Base-by-base conservation (phyloP, 2,329 filamentous ascomycete species). In the Sporothrix inflata region DNA sequence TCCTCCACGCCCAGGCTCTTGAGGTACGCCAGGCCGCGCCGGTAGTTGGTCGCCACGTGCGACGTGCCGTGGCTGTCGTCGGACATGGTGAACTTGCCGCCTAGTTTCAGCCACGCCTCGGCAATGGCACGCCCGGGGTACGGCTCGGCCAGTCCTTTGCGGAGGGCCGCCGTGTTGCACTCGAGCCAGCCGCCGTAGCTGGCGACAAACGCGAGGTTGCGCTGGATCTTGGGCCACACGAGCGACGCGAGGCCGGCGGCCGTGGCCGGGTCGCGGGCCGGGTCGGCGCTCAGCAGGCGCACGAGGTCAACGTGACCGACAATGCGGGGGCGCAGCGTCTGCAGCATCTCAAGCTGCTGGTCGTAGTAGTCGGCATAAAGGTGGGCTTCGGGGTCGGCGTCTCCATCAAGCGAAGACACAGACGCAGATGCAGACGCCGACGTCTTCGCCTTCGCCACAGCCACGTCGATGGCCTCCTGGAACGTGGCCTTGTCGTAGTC, bases 241-340 rank as follows among this genome's bases (percentile, higher is more conserved):
- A 84, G 81, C 1, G 71, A 57, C 9, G 40, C 12, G 3, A 70
- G 42, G 19, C 69, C 75, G 49, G 70, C 71, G 34, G 74, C 76
- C 7, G 55, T 79, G 51, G 83, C 83, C 72, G 94, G 84, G 75
- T 90, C 89, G 51, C 87, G 81, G 66, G 87, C 87, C 0, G 92
- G 91, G 24, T 92, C 85, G 72, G 89, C 87, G 77, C 92, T 94
- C 79, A 96, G 86, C 75, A 99, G 83, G 14, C 95, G 86, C 71
- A 98, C 91, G 24, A 99, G 88, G 82, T 99, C 96, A 79, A 99
- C 97, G 82, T 99, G 96, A 0, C 94, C 96, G 4, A 99, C 91
- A 14, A 99, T 86, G 8, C 88, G 88, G 42, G 96, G 96, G 76
- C 84, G 84, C 75, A 97, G 81, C 8, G 87, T 85, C 70, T 82